These are phyloP conservation scores for Puccinia hordei DNA, from an alignment of 1,284 basidiomycete genomes.

Conservation along the genomic window DNA sequence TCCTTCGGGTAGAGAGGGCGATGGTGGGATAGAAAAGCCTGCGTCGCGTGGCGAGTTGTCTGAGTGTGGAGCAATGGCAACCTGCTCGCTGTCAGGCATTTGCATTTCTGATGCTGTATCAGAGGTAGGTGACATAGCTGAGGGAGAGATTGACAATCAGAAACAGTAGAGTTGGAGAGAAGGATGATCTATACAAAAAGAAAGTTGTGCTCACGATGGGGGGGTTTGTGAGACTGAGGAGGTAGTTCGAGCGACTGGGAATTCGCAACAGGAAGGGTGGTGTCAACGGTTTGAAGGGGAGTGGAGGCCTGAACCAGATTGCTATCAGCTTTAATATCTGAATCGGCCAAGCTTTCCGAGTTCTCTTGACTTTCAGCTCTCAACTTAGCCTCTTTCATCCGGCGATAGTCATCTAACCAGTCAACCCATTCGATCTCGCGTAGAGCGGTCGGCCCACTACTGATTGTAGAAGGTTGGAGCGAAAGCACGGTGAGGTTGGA, in stretches of 20 bases:
- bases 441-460: slow-evolving; percentile 55
- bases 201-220: neutral
- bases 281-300: neutral
- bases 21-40: slow-evolving; percentile 1
- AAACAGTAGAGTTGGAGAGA: neutral
- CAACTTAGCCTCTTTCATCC: slow-evolving; percentile 65
- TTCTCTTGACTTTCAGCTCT: slow-evolving; percentile 58
- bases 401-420: slow-evolving; percentile 66
- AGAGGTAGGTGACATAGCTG: slow-evolving; percentile 8
- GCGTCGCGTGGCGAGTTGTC: neutral
- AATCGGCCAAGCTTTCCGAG: slow-evolving; percentile 14
- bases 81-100: neutral
- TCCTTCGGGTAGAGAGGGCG: neutral
- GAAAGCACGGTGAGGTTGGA: slow-evolving; percentile 21
- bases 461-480: slow-evolving; percentile 53
- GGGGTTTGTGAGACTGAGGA: neutral
- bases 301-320: neutral
- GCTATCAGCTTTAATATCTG: neutral
- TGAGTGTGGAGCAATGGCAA: neutral
- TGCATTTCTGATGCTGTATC: slow-evolving; percentile 10
- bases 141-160: neutral
- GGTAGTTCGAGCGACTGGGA: slow-evolving; percentile 12
- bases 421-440: slow-evolving; percentile 66
- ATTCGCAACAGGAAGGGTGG: neutral
- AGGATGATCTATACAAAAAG: neutral